Conservation (phyloP, 2,329 filamentous ascomycete genomes). For the Orbilia blumenaviensis region DNA sequence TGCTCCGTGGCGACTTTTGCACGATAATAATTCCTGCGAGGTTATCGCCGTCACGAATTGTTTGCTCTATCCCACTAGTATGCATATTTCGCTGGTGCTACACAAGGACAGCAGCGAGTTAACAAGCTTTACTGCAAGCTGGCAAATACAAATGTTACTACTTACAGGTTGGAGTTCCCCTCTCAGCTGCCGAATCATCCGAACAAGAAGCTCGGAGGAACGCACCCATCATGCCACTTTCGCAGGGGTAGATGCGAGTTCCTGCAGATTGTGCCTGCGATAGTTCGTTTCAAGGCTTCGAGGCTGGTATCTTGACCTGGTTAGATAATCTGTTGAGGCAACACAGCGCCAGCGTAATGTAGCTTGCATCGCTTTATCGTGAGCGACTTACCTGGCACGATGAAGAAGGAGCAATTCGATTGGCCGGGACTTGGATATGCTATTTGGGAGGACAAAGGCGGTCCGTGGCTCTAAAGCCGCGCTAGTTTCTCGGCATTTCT, state of each 20-base stretch:
- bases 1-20: constrained; percentile 8
- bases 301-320: background rate
- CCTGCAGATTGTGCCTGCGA: constrained; percentile 30
- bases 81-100: background rate
- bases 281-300: background rate
- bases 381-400: background rate
- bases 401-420: background rate
- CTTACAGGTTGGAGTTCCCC: background rate
- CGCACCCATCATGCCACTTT: constrained; percentile 40
- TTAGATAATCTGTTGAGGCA: constrained; percentile 11
- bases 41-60: background rate
- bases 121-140: background rate
- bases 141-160: background rate
- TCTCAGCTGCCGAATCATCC: constrained; percentile 38
- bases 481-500: background rate
- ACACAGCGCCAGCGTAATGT: background rate
- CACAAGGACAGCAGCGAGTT: constrained; percentile 15
- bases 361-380: background rate
- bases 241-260: constrained; percentile 16
- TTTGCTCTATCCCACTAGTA: background rate
- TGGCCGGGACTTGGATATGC: background rate
- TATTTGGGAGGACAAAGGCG: background rate
- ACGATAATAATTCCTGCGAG: background rate
- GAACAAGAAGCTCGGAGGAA: constrained; percentile 19
- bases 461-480: background rate